phyloP scores from a whole-genome alignment of 345 rosid genomes.

The Theobroma cacao region DNA sequence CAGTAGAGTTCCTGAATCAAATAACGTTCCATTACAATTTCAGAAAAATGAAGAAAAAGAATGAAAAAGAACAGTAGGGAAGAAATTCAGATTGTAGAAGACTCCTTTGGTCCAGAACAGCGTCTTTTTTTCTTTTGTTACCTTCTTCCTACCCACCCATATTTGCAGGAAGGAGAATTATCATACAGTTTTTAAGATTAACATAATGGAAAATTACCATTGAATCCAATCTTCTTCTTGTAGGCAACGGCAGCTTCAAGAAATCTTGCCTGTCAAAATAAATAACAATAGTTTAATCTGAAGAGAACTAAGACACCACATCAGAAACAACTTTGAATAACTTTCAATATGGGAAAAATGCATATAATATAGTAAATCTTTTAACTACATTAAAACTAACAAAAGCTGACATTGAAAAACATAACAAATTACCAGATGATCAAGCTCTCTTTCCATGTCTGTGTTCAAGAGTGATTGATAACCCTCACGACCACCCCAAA shows the following conservation, averaged over 20 bases:
- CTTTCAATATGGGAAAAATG: neutral
- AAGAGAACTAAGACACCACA: neutral
- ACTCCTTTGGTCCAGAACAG: neutral
- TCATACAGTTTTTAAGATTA: neutral
- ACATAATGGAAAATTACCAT: conserved; percentile 41
- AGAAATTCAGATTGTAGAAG: neutral
- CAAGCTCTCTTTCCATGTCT: conserved; percentile 93
- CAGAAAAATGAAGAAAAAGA: neutral
- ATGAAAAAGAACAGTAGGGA: neutral
- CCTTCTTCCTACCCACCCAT: neutral
- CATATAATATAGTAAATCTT: neutral
- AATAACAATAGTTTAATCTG: neutral
- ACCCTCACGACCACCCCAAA: conserved; percentile 99
- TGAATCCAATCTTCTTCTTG: conserved; percentile 97
- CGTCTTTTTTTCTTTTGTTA: neutral
- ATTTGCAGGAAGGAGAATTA: neutral
- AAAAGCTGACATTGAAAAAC: neutral
- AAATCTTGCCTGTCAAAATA: conserved; percentile 60
- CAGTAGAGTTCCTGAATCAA: conserved; percentile 61
- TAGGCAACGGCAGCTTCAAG: conserved; percentile 81
- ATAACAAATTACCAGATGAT: conserved; percentile 55
- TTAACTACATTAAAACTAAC: neutral
- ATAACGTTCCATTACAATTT: neutral
- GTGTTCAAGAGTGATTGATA: conserved; percentile 92
- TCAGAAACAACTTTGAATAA: neutral